Percentiles rank a stretch among this genome's conserved stretches.
Evolutionary conservation across 441 rosid species (phyloP).

Genomic region (Aleurites moluccanus): DNA sequence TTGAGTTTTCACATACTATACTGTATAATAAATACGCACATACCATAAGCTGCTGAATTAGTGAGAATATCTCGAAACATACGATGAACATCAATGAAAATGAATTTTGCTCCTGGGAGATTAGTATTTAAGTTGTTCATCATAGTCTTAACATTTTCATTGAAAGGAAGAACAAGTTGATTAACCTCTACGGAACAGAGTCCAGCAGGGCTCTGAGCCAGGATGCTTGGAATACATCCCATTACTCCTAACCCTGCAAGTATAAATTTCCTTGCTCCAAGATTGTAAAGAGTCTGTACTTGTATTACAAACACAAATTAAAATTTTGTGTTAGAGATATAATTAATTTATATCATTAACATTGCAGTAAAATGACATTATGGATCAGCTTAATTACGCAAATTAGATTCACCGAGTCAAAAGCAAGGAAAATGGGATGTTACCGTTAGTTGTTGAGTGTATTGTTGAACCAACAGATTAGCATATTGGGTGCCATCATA

Average conservation of each 20-base stretch:
- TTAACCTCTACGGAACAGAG: slow-evolving; percentile 80
- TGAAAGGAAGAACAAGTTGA: slow-evolving; percentile 68
- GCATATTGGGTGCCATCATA: slow-evolving; percentile 76
- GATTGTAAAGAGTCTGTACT: slow-evolving; percentile 67
- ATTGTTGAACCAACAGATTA: slow-evolving; percentile 62
- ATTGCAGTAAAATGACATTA: no score
- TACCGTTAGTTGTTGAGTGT: slow-evolving; percentile 66
- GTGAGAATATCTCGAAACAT: slow-evolving; percentile 59
- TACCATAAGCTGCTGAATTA: slow-evolving; percentile 62
- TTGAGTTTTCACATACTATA: background rate
- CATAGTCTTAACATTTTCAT: slow-evolving; percentile 75
- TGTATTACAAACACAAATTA: background rate
- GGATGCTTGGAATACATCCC: slow-evolving; percentile 95
- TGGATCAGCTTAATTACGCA: background rate
- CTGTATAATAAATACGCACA: background rate
- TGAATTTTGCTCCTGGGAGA: slow-evolving; percentile 65
- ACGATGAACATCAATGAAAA: slow-evolving; percentile 50
- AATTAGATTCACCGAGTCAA: background rate
- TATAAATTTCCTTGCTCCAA: slow-evolving; percentile 82
- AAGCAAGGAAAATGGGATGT: background rate
- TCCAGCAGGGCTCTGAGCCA: slow-evolving; percentile 67
- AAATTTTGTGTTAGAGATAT: background rate
- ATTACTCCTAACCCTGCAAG: slow-evolving; percentile 76
- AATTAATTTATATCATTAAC: no score
- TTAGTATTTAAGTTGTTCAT: slow-evolving; percentile 55